These are phyloP conservation scores for Buxus sempervirens DNA, from an alignment of 164 flowering plant genomes.

Conservation along the genomic window DNA sequence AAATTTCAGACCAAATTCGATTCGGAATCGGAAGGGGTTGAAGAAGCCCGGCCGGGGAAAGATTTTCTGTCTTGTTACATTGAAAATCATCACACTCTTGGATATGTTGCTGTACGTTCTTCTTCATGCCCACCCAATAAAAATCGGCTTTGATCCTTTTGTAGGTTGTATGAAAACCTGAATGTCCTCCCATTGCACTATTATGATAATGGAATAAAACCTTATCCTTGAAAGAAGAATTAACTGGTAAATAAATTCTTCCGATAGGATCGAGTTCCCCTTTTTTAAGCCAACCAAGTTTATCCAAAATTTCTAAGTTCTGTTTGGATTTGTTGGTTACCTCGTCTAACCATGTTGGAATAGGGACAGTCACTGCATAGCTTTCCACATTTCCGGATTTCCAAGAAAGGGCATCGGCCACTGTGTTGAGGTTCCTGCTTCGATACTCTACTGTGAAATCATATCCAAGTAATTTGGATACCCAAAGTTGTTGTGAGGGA, in stretches of 20 bases:
- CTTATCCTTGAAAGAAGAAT: not conserved
- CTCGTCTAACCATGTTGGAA: not conserved
- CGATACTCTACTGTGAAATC: not conserved
- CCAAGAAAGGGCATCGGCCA: slow-evolving; percentile 3
- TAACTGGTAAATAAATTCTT: not conserved
- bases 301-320: not conserved
- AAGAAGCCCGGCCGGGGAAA: not conserved
- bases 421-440: not conserved
- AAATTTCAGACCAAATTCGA: not conserved
- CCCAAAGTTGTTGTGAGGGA: slow-evolving; percentile 7
- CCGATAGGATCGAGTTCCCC: not conserved
- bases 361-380: not conserved
- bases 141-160: not conserved
- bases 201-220: not conserved
- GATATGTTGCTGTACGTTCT: not conserved
- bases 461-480: not conserved
- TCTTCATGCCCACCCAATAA: not conserved
- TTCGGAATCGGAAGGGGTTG: not conserved
- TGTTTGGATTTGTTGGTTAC: not conserved
- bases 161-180: not conserved
- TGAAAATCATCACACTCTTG: not conserved
- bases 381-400: not conserved
- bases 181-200: not conserved
- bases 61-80: not conserved
- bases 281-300: not conserved